phyloP scores from a whole-genome alignment of 2,329 filamentous ascomycete species.

The Tympanopsis confertula region DNA sequence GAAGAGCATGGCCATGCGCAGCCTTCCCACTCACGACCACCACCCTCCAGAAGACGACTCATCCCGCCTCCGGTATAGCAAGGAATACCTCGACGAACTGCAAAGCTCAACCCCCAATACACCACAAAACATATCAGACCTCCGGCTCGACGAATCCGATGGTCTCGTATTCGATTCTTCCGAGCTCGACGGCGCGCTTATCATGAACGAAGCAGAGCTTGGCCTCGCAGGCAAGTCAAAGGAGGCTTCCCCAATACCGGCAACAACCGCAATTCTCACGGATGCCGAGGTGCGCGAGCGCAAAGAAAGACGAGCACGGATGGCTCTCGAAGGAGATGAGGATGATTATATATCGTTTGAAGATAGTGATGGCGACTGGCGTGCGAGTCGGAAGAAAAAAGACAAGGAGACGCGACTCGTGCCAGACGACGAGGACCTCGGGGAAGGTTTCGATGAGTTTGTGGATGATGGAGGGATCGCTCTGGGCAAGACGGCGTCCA shows the following conservation, averaged over 20 bases:
- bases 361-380: constrained; percentile 37
- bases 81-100: constrained; percentile 75
- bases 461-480: constrained; percentile 74
- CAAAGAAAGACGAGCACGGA: constrained; percentile 74
- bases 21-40: too few species aligned
- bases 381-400: constrained; percentile 44
- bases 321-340: constrained; percentile 51
- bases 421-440: constrained; percentile 80
- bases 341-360: constrained; percentile 57
- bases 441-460: constrained; percentile 86
- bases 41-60: too few species aligned
- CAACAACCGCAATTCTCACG: constrained; percentile 52
- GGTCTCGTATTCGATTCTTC: constrained; percentile 45
- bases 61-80: constrained; percentile 69
- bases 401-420: constrained; percentile 60
- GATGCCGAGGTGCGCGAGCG: constrained; percentile 81
- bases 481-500: constrained; percentile 68
- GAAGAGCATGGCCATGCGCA: too few species aligned
- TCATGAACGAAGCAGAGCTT: constrained; percentile 36
- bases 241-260: constrained; percentile 16
- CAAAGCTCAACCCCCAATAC: constrained; percentile 77
- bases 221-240: constrained; percentile 23
- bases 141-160: constrained; percentile 24
- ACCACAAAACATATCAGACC: constrained; percentile 46
- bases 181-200: constrained; percentile 50